A percentile compares a stretch with the other conserved stretches of the same genome.
Evolutionary conservation across 2,329 filamentous ascomycete species (phyloP).

Genomic region (Tolypocladium capitatum): DNA sequence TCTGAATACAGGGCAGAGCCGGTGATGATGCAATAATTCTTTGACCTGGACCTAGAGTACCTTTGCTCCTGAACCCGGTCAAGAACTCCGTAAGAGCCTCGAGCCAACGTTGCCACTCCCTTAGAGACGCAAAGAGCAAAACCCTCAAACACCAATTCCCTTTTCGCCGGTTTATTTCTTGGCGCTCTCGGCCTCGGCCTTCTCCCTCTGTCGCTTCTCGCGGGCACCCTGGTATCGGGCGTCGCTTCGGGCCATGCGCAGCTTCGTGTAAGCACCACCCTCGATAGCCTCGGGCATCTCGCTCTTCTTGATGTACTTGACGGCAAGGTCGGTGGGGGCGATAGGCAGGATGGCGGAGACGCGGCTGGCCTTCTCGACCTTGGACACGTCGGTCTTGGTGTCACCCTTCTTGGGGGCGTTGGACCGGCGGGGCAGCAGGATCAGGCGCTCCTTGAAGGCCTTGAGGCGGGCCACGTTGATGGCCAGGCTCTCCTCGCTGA

Average conservation of each 20-base stretch:
- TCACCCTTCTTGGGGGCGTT: slow-evolving; percentile 92
- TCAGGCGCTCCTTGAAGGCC: slow-evolving; percentile 91
- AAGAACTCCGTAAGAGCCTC: slow-evolving; percentile 22
- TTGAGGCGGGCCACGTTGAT: slow-evolving; percentile 95
- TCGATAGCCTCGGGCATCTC: slow-evolving; percentile 62
- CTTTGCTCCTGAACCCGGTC: slow-evolving; percentile 20
- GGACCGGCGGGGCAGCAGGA: slow-evolving; percentile 92
- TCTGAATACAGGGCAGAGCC: slow-evolving; percentile 19
- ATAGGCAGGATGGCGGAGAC: slow-evolving; percentile 54
- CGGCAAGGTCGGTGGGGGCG: slow-evolving; percentile 47
- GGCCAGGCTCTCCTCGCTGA: slow-evolving; percentile 87
- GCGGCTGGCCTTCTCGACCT: slow-evolving; percentile 43
- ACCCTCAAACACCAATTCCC: slow-evolving; percentile 28
- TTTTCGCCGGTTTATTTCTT: slow-evolving; percentile 61
- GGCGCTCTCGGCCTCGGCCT: slow-evolving; percentile 67
- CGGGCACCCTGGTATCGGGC: slow-evolving; percentile 68
- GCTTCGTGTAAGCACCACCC: slow-evolving; percentile 74
- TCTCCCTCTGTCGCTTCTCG: slow-evolving; percentile 88
- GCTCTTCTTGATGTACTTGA: slow-evolving; percentile 70
- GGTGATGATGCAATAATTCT: slow-evolving; percentile 29
- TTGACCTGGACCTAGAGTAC: slow-evolving; percentile 28
- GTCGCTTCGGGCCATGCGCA: slow-evolving; percentile 75
- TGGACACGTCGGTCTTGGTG: slow-evolving; percentile 67
- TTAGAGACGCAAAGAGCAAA: slow-evolving; percentile 28
- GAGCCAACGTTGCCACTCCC: slow-evolving; percentile 24